Conservation (phyloP, 2,329 filamentous ascomycete genomes). For the Karstenula rhodostoma region DNA sequence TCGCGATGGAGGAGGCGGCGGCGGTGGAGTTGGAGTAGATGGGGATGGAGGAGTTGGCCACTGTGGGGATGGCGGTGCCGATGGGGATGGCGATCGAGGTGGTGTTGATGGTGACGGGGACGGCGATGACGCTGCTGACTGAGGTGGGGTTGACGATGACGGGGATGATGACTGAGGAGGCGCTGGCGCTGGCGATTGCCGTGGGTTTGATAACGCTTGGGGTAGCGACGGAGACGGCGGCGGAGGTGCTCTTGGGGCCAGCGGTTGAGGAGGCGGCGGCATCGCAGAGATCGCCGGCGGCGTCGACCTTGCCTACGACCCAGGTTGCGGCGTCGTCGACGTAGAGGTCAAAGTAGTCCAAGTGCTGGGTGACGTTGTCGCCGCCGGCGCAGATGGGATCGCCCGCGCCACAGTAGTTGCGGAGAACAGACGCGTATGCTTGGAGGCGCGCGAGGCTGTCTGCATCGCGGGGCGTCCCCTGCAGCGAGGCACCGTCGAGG, state of each 20-base stretch:
- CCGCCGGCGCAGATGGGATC: slow-evolving; percentile 72
- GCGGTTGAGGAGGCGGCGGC: background rate
- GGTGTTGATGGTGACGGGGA: background rate
- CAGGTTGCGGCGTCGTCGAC: slow-evolving; percentile 32
- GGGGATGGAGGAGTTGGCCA: background rate
- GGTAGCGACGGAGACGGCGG: background rate
- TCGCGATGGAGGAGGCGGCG: background rate
- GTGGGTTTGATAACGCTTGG: background rate
- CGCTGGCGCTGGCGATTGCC: background rate
- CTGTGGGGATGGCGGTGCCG: background rate
- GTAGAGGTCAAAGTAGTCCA: slow-evolving; percentile 60
- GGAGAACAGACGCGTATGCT: slow-evolving; percentile 57
- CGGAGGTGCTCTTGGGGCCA: background rate
- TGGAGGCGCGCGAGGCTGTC: slow-evolving; percentile 29
- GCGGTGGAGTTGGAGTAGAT: background rate
- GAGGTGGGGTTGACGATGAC: background rate
- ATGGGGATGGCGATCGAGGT: background rate
- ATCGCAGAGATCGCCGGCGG: background rate
- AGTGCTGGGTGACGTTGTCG: slow-evolving; percentile 63
- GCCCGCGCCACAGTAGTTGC: slow-evolving; percentile 68
- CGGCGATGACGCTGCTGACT: background rate
- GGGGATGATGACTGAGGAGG: background rate
- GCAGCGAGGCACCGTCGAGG: slow-evolving; percentile 27
- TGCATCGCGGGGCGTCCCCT: slow-evolving; percentile 24
- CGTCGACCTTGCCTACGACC: slow-evolving; percentile 33